Conservation (phyloP, 306 rosid genomes). For the Lathyrus tuberosus region DNA sequence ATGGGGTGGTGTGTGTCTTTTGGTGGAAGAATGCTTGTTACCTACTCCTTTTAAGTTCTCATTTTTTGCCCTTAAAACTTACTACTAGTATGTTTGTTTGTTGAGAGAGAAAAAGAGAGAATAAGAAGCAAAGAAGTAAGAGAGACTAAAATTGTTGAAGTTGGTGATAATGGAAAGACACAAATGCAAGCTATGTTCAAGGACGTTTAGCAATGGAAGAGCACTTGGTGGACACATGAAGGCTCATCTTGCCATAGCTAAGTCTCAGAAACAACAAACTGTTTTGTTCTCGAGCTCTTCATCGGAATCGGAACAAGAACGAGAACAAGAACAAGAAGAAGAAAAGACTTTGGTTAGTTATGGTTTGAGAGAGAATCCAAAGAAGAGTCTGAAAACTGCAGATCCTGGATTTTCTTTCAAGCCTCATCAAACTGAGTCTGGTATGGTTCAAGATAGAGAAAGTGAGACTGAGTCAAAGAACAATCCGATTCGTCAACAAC, state of each 20-base stretch:
- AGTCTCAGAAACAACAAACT: constrained; percentile 43
- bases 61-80: constrained; percentile 42
- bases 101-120: constrained; percentile 2
- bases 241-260: constrained; percentile 63
- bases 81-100: background rate
- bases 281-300: constrained; percentile 36
- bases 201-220: constrained; percentile 70
- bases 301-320: background rate
- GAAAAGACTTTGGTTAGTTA: background rate
- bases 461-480: constrained; percentile 82
- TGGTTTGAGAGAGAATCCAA: constrained; percentile 69
- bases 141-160: background rate
- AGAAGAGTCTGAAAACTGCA: constrained; percentile 55
- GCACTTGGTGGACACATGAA: constrained; percentile 97
- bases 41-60: constrained; percentile 85
- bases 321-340: background rate
- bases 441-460: constrained; percentile 74
- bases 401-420: constrained; percentile 68
- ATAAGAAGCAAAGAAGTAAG: background rate
- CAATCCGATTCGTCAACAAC: constrained; percentile 66
- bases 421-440: constrained; percentile 45
- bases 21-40: constrained; percentile 95
- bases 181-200: constrained; percentile 88
- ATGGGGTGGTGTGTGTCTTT: constrained; percentile 61
- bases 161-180: constrained; percentile 62